Evolutionary conservation across 768 basidiomycete genomes (phyloP).

Genomic region (Exidia glandulosa): DNA sequence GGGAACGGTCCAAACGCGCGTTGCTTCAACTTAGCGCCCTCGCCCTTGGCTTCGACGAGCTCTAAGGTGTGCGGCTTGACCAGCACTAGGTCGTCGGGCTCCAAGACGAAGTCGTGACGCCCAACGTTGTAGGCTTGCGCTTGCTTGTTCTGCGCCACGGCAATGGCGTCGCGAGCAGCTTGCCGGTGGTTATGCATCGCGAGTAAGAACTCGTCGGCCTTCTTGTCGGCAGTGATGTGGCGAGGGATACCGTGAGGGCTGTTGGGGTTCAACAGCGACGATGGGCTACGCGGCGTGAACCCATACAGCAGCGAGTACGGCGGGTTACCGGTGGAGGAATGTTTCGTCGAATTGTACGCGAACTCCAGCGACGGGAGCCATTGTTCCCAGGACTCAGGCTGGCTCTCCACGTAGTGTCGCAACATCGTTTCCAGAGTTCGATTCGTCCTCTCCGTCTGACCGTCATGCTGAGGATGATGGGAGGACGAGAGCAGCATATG

Average conservation of each 20-base stretch:
- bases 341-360: slow-evolving; percentile 12
- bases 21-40: slow-evolving; percentile 13
- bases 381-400: slow-evolving; percentile 12
- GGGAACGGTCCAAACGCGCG: slow-evolving; percentile 14
- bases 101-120: slow-evolving; percentile 9
- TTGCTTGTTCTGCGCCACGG: slow-evolving; percentile 14
- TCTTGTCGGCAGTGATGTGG: no score
- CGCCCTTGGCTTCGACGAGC: slow-evolving; percentile 10
- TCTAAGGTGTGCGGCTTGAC: slow-evolving; percentile 19
- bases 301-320: slow-evolving; percentile 5
- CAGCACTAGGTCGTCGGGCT: slow-evolving; percentile 13
- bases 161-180: slow-evolving; percentile 9
- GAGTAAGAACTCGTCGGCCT: no score
- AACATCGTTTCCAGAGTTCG: slow-evolving; percentile 17
- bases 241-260: no score
- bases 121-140: slow-evolving; percentile 12
- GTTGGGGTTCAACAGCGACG: no score
- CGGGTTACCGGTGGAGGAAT: slow-evolving; percentile 2
- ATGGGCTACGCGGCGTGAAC: no score
- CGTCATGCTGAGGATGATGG: slow-evolving; percentile 21
- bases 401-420: slow-evolving; percentile 5
- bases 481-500: slow-evolving; percentile 1
- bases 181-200: background rate
- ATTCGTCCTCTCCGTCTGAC: slow-evolving; percentile 22
- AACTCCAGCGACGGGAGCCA: slow-evolving; percentile 17